A percentile compares a stretch with the other conserved stretches of the same genome.
Conservation (phyloP, 108 stramenopile species). For the Cyclotella atomus region DNA sequence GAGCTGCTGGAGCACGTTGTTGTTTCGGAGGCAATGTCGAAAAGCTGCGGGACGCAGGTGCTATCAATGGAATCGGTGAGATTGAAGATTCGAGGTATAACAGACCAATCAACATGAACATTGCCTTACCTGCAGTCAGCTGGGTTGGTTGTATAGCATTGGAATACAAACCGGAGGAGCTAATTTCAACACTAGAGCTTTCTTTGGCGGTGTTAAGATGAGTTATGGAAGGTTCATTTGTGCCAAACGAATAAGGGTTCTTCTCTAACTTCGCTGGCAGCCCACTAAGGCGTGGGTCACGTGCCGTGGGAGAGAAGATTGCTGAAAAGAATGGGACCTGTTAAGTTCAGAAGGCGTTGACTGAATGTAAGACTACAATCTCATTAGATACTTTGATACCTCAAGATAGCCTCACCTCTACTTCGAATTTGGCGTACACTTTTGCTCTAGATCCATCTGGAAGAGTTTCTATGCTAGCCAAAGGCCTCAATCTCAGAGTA, state of each 20-base stretch:
- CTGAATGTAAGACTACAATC: neutral
- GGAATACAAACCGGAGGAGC: neutral
- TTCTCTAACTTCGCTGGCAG: slow-evolving; percentile 63
- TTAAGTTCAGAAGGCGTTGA: neutral
- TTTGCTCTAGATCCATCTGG: slow-evolving; percentile 75
- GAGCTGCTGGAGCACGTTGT: slow-evolving; percentile 8
- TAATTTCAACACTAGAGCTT: too few relatives aligned
- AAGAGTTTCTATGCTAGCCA: slow-evolving; percentile 73
- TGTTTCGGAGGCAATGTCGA: slow-evolving; percentile 20
- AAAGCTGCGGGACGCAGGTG: slow-evolving; percentile 31
- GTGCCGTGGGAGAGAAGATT: slow-evolving; percentile 62
- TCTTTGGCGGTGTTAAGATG: too few relatives aligned
- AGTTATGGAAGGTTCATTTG: neutral
- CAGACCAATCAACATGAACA: neutral
- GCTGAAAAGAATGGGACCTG: slow-evolving; percentile 60
- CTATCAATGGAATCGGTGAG: too few relatives aligned
- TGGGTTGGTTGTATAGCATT: slow-evolving; percentile 8
- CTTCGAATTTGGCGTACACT: slow-evolving; percentile 86
- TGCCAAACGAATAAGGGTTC: slow-evolving; percentile 59
- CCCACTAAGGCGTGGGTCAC: slow-evolving; percentile 50
- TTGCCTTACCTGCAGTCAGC: slow-evolving; percentile 8
- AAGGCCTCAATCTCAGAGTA: slow-evolving; percentile 82
- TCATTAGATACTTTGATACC: neutral
- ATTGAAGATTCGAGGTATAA: too few relatives aligned
- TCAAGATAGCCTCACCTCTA: slow-evolving; percentile 44